Evolutionary conservation across 1,284 basidiomycete species (phyloP).

Genomic region (Cryptococcus sp.): DNA sequence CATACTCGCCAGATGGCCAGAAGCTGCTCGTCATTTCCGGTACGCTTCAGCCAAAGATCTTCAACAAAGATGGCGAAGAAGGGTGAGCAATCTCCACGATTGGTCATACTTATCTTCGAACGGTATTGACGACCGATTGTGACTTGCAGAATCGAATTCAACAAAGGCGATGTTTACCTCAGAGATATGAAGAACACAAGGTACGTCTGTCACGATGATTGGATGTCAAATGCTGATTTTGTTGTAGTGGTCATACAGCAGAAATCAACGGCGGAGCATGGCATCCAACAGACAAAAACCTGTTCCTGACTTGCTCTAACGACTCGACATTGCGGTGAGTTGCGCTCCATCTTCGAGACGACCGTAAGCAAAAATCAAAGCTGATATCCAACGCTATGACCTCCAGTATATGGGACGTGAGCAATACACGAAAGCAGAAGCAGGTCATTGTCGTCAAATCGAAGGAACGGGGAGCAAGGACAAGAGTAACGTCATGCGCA

Average conservation of each 20-base stretch:
- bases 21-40: conserved; percentile 84
- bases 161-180: conserved; percentile 97
- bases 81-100: conserved; percentile 57
- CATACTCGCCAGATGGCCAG: conserved; percentile 82
- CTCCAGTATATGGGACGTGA: conserved; percentile 86
- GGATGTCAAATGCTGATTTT: conserved; percentile 1
- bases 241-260: conserved; percentile 84
- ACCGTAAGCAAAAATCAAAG: neutral
- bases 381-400: conserved; percentile 4
- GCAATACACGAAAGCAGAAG: conserved; percentile 85
- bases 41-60: conserved; percentile 83
- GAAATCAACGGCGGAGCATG: conserved; percentile 87
- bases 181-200: conserved; percentile 97
- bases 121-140: conserved; percentile 7
- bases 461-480: conserved; percentile 91
- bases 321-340: conserved; percentile 88
- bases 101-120: neutral
- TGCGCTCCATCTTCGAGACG: neutral
- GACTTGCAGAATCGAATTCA: conserved; percentile 68
- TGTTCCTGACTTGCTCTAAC: conserved; percentile 89
- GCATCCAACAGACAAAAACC: conserved; percentile 79
- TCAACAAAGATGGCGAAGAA: conserved; percentile 85
- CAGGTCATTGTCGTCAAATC: conserved; percentile 93
- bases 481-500: conserved; percentile 82
- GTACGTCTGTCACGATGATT: conserved; percentile 56